A percentile compares a stretch with the other conserved stretches of the same genome.
phyloP scores from a whole-genome alignment of 768 basidiomycete genomes.

The Podaxis sp. region DNA sequence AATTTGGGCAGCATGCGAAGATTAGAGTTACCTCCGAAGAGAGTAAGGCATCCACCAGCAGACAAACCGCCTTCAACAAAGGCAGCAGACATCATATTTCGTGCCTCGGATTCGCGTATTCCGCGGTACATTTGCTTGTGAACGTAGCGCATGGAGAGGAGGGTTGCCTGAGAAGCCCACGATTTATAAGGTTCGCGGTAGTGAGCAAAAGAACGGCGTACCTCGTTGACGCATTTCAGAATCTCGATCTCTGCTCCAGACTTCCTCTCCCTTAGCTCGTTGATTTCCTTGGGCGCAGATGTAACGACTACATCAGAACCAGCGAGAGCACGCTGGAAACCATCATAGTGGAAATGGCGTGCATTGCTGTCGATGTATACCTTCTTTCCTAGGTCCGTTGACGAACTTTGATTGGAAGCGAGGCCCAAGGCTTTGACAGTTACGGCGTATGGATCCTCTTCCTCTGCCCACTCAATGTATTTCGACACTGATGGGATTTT shows the following conservation, averaged over 20 bases:
- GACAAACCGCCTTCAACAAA: constrained; percentile 58
- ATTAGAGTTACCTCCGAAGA: constrained; percentile 69
- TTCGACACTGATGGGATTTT: constrained; percentile 43
- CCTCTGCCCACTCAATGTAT: constrained; percentile 65
- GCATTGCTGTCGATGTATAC: constrained; percentile 62
- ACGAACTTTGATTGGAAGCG: background rate
- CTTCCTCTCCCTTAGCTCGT: constrained; percentile 71
- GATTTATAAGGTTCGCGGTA: background rate
- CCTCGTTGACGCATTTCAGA: constrained; percentile 79
- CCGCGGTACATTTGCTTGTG: constrained; percentile 62
- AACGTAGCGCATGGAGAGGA: constrained; percentile 70
- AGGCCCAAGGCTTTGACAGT: constrained; percentile 32
- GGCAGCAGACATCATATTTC: constrained; percentile 52
- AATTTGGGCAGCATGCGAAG: constrained; percentile 10
- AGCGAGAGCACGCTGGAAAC: constrained; percentile 46
- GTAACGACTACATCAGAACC: constrained; percentile 28
- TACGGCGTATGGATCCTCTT: constrained; percentile 61
- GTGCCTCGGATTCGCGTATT: constrained; percentile 72
- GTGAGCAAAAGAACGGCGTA: constrained; percentile 24
- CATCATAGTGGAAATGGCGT: constrained; percentile 65
- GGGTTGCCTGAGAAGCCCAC: constrained; percentile 53
- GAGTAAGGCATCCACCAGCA: constrained; percentile 57
- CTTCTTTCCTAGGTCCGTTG: constrained; percentile 25
- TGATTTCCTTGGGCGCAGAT: constrained; percentile 54
- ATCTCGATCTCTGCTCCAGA: constrained; percentile 67